Base-by-base conservation (phyloP, 1,284 basidiomycete genomes). In the Rhodotorula sp. region DNA sequence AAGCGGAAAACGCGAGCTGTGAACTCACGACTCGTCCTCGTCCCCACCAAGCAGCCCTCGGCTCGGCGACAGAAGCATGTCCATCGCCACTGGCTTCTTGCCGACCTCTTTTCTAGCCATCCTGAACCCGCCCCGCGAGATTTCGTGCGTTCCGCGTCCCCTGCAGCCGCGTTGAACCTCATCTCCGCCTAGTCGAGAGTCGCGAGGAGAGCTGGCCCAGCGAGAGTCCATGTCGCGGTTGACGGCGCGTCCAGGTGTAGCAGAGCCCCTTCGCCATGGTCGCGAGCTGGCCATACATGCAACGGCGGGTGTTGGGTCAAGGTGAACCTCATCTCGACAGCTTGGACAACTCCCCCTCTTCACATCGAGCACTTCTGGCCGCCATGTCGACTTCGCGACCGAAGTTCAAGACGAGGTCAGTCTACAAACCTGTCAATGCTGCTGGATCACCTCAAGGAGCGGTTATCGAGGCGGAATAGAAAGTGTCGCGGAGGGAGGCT, bases 391-490 rank as follows among this genome's bases (percentile, higher is more conserved):
- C 39, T 15, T 34, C 63, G 15, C 62, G 65, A 34, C 72, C 70
- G 2, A 68, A 65, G 46, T 66, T 74, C 69, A 74, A 74, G 64
- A 74, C 72, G 8, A 74, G 72, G 72, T 64, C 9, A 56, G 68
- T 59, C 32, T 27, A 17, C 32, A 15, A 22, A 36, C 39, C 19
- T 4, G 47, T 39, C 29, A 2, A 11, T 34, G 29, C 20, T 27
- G 32, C 17, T 27, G 13, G 15, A 30, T 20, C n/a, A 30, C 27
- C 9, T 11, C 2, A 2, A 17, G 19, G 30, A 8, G 9, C 32
- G 4, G 39, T 44, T 3, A 2, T 10, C 39, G 39, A 44, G 39
- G 39, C 19, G 39, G 39, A 13, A 44, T 17, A 44, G 39, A 44
- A 44, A 44, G 39, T 44, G 39, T 44, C 39, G 39, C 39, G n/a